Conservation (phyloP, 495 filamentous ascomycete species). For the Aspergillus baeticus region DNA sequence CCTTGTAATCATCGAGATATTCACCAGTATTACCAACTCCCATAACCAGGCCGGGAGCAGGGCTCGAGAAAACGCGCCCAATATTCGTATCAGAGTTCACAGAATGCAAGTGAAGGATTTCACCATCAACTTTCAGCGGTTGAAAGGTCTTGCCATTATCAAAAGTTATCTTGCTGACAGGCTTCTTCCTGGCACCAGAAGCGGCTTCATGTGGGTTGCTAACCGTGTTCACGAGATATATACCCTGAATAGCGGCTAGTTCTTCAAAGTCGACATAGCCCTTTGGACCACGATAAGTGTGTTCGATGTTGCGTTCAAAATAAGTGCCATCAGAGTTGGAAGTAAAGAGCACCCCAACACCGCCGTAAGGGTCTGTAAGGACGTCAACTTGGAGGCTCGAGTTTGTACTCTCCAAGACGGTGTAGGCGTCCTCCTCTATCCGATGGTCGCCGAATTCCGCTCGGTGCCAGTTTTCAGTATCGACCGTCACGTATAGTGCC, state of each 20-base stretch:
- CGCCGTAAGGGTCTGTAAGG: conserved; percentile 58
- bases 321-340: conserved; percentile 97
- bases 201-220: conserved; percentile 79
- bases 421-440: conserved; percentile 84
- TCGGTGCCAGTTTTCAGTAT: conserved; percentile 83
- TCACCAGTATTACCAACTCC: conserved; percentile 86
- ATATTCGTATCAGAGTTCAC: conserved; percentile 76
- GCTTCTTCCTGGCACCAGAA: conserved; percentile 56
- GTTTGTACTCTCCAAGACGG: conserved; percentile 88
- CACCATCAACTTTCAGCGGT: conserved; percentile 55
- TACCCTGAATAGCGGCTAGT: conserved; percentile 82
- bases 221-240: conserved; percentile 86
- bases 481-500: conserved; percentile 79
- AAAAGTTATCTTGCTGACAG: conserved; percentile 82
- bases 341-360: conserved; percentile 84
- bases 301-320: conserved; percentile 83
- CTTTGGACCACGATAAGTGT: conserved; percentile 74
- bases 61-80: conserved; percentile 89
- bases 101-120: conserved; percentile 81
- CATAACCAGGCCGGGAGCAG: conserved; percentile 89
- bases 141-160: conserved; percentile 86
- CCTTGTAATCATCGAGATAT: conserved; percentile 59
- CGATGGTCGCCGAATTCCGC: conserved; percentile 83
- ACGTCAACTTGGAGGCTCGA: conserved; percentile 98
- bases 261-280: conserved; percentile 93